These are phyloP conservation scores for Plasmodium berghei DNA, from an alignment of 169 alveolate genomes.

Conservation along the genomic window DNA sequence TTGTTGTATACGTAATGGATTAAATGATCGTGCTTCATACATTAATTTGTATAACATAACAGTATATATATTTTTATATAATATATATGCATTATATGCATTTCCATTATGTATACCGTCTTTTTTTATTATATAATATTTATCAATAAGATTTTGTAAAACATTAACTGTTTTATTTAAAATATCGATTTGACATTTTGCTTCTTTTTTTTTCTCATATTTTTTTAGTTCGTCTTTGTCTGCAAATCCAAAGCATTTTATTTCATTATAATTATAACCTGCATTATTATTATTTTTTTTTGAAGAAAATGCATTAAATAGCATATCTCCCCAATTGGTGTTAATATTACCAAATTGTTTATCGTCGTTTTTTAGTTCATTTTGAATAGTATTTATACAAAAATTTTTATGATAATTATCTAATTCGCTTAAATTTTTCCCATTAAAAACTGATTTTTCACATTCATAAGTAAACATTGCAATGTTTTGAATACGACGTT, in stretches of 20 bases:
- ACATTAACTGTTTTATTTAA: conserved; percentile 26
- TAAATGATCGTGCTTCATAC: conserved; percentile 52
- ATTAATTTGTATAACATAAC: conserved; percentile 50
- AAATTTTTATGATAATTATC: conserved; percentile 47
- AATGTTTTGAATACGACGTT: conserved; percentile 27
- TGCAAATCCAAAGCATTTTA: conserved; percentile 70
- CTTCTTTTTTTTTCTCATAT: conserved; percentile 40
- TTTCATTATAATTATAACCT: conserved; percentile 24
- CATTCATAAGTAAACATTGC: conserved; percentile 74
- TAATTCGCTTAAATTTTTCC: conserved; percentile 47
- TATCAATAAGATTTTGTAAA: conserved; percentile 56
- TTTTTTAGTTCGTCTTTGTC: conserved; percentile 51
- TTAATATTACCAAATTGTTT: conserved; percentile 26
- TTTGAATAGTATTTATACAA: conserved; percentile 34
- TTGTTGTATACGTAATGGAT: conserved; percentile 56
- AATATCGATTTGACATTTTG: conserved; percentile 48
- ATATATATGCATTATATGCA: conserved; percentile 36
- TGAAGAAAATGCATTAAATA: conserved; percentile 42
- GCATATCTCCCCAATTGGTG: conserved; percentile 62
- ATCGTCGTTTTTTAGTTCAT: conserved; percentile 13
- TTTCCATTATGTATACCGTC: conserved; percentile 61
- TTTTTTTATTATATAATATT: conserved; percentile 34
- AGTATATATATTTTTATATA: conserved; percentile 48
- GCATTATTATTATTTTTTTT: conserved; percentile 35
- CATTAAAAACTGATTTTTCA: conserved; percentile 50